Conservation (phyloP, 257 asterid species). For the Mentha longifolia region DNA sequence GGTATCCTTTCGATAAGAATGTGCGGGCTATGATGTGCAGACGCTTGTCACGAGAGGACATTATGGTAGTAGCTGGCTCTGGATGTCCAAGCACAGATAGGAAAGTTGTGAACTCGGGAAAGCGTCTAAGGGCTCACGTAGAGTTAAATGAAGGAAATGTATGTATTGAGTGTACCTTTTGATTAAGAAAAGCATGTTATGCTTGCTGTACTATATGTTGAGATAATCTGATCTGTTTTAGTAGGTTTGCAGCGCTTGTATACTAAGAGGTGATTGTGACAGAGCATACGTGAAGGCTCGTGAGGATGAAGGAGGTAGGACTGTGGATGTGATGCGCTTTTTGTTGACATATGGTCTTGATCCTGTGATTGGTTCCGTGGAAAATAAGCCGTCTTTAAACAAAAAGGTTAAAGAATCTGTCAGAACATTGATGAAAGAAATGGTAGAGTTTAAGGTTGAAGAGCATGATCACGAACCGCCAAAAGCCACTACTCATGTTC, state of each 20-base stretch:
- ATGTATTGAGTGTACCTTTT: constrained; percentile 31
- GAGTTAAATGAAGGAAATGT: constrained; percentile 89
- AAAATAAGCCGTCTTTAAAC: constrained; percentile 68
- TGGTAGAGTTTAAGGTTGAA: constrained; percentile 52
- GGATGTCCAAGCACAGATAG: constrained; percentile 94
- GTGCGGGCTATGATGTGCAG: constrained; percentile 48
- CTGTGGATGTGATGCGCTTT: constrained; percentile 88
- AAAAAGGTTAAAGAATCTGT: constrained; percentile 68
- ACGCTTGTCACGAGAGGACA: constrained; percentile 65
- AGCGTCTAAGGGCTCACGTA: constrained; percentile 79
- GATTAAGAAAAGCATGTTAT: neutral
- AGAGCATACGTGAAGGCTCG: constrained; percentile 76
- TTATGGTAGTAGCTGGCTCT: constrained; percentile 58
- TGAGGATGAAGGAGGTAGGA: constrained; percentile 77
- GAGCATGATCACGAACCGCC: constrained; percentile 42
- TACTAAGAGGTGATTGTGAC: constrained; percentile 86
- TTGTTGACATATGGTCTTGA: constrained; percentile 74
- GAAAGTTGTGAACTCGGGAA: constrained; percentile 93
- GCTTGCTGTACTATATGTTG: constrained; percentile 12
- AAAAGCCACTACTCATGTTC: constrained; percentile 30
- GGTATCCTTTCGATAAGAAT: constrained; percentile 16
- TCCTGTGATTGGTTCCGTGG: constrained; percentile 62
- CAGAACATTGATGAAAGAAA: constrained; percentile 73
- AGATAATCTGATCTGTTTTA: constrained; percentile 31
- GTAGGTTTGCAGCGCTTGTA: constrained; percentile 92